Evolutionary conservation across 1,284 basidiomycete species (phyloP), one percentile per base, ranked within the genome.

Genomic region (Sanghuangporus baumii): DNA sequence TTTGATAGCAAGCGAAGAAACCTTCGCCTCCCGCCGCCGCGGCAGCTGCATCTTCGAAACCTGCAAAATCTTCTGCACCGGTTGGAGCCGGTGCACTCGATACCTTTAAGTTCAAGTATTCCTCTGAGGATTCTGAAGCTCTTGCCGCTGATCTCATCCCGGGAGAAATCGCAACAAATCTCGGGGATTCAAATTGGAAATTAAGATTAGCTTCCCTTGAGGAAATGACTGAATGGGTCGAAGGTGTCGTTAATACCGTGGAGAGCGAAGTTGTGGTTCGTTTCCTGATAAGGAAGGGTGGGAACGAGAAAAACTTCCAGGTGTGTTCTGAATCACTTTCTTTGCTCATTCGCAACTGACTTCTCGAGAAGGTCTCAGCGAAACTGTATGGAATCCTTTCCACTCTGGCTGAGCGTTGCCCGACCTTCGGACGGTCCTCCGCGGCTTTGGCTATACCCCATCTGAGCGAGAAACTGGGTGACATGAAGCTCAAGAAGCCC

Each of bases 241-340:
- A 91, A 65, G 80, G 81, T 5, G 81, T 84, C 14, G 82, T 85
- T 12, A 82, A 84, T 40, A 80, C 82, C 1, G 77, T 94, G 1
- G 96, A 99, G 68, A 87, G 90, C 26, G 97, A 99, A 74, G 83
- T 99, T 9, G 74, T 99, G 55, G 85, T 98, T 16, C 84, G 96
- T n/a, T 90, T 92, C 68, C 76, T 99, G 59, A 88, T 86, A 26
- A 98, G 97, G 80, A 95, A 92, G 70, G 95, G 96, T 1, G 98
- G 94, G 95, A 85, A 83, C 47, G 97, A 99, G 77, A 99, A 98
- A 81, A 99, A 99, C 71, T 99, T 99, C 71, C 97, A 99, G 79
- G 93, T 91, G 66, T 62, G 80, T 72, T 43, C 8, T 23, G 37
- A 34, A 38, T 16, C 23, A 2, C 58, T 65, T 14, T 41, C 59